Percentiles rank a stretch among this genome's conserved stretches.
phyloP scores from a whole-genome alignment of 2,329 filamentous ascomycete genomes.

The Penicillium sp. region DNA sequence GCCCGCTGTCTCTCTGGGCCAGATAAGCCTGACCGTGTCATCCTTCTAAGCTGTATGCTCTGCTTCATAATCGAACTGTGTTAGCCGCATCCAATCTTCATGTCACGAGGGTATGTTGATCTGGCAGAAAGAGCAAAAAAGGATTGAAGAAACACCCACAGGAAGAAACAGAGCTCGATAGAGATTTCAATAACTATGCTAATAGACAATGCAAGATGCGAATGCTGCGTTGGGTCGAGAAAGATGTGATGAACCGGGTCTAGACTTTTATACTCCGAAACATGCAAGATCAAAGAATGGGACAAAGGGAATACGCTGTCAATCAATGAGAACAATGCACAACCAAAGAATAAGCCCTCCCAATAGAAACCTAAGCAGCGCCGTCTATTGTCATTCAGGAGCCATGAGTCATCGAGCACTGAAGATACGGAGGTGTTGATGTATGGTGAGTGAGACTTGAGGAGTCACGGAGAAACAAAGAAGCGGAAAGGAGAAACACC shows the following conservation, averaged over 20 bases:
- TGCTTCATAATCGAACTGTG: not conserved
- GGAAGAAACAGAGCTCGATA: constrained; percentile 4
- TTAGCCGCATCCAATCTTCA: not conserved
- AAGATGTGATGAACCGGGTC: constrained; percentile 9
- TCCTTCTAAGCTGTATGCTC: constrained; percentile 24
- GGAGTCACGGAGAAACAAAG: constrained; percentile 8
- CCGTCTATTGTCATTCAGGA: constrained; percentile 13
- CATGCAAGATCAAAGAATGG: constrained; percentile 8
- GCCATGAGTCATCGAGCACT: constrained; percentile 2
- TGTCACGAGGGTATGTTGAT: not conserved
- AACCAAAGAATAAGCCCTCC: constrained; percentile 10
- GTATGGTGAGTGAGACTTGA: not conserved
- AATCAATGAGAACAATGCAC: constrained; percentile 19
- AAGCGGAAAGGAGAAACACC: not conserved
- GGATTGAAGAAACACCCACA: constrained; percentile 3
- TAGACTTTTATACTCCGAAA: constrained; percentile 14
- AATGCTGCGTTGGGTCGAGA: not conserved
- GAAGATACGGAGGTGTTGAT: not conserved
- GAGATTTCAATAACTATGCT: not conserved
- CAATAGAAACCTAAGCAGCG: not conserved
- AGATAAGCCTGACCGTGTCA: constrained; percentile 23
- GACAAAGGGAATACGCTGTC: constrained; percentile 10
- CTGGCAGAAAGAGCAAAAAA: not conserved
- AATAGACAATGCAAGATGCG: not conserved
- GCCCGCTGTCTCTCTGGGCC: constrained; percentile 32